A percentile compares a stretch with the other conserved stretches of the same genome.
phyloP scores from a whole-genome alignment of 2,329 filamentous ascomycete genomes.

The Grosmannia penicillata region DNA sequence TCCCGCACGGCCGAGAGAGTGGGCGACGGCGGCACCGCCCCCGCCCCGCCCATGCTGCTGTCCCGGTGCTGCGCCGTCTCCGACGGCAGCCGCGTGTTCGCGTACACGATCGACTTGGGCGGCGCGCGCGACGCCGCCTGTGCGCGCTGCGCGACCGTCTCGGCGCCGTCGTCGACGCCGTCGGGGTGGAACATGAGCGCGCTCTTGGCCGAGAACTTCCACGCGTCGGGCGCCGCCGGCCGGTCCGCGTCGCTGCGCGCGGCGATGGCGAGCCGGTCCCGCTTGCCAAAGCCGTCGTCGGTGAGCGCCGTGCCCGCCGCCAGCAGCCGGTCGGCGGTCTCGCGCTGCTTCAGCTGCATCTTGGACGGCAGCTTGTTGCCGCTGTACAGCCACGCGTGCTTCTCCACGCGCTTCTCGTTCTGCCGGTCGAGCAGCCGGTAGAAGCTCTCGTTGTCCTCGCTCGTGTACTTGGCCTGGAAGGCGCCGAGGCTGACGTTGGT shows the following conservation, averaged over 20 bases:
- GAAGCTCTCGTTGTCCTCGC: constrained; percentile 96
- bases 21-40: constrained; percentile 52
- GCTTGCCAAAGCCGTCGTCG: constrained; percentile 44
- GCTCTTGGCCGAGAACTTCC: constrained; percentile 64
- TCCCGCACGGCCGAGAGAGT: constrained; percentile 74
- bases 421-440: constrained; percentile 83
- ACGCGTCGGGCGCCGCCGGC: constrained; percentile 62
- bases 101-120: constrained; percentile 64
- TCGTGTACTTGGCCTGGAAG: constrained; percentile 90
- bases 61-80: constrained; percentile 9
- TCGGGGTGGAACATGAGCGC: constrained; percentile 74
- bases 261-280: constrained; percentile 46
- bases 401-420: constrained; percentile 70
- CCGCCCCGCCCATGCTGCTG: neutral
- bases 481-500: constrained; percentile 66
- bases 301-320: constrained; percentile 25
- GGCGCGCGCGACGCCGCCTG: constrained; percentile 58
- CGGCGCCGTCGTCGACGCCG: constrained; percentile 39
- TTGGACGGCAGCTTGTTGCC: constrained; percentile 79
- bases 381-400: constrained; percentile 78
- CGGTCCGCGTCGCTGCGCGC: constrained; percentile 50
- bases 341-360: constrained; percentile 55
- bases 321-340: constrained; percentile 39
- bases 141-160: constrained; percentile 52
- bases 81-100: constrained; percentile 63